Conservation (phyloP, 768 basidiomycete species). For the Tulasnella calospora region DNA sequence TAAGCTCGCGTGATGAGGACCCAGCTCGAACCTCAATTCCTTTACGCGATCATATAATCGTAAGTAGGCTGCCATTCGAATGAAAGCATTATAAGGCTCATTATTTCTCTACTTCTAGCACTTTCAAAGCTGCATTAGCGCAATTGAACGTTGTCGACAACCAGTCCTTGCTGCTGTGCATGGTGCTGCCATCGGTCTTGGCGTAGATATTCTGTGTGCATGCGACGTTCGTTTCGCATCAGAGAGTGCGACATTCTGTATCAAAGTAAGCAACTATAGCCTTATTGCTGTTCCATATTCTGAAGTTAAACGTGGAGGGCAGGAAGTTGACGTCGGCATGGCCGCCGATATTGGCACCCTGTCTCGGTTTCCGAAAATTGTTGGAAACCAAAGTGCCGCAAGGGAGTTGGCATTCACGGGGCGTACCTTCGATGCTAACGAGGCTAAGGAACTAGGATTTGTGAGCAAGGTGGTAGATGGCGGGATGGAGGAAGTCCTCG, state of each 20-base stretch:
- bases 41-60: conserved; percentile 45
- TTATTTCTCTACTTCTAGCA: conserved; percentile 31
- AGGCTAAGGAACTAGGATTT: conserved; percentile 66
- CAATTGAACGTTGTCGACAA: conserved; percentile 61
- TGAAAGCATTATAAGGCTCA: not conserved
- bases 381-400: conserved; percentile 65
- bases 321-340: conserved; percentile 84
- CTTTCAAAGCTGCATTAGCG: conserved; percentile 68
- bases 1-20: conserved; percentile 37
- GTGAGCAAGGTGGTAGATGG: conserved; percentile 69
- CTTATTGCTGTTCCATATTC: not conserved
- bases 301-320: not conserved
- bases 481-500: conserved; percentile 58
- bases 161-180: conserved; percentile 82
- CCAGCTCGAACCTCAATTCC: conserved; percentile 50
- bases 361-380: conserved; percentile 71
- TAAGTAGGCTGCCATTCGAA: conserved; percentile 32
- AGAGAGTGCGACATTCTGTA: conserved; percentile 55
- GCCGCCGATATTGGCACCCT: conserved; percentile 87
- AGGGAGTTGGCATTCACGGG: conserved; percentile 75
- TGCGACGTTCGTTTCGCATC: conserved; percentile 80
- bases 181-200: conserved; percentile 69
- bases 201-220: conserved; percentile 66
- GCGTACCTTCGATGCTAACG: conserved; percentile 59
- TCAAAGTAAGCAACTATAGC: conserved; percentile 53